A percentile compares a stretch with the other conserved stretches of the same genome.
phyloP scores from a whole-genome alignment of 805 yeast genomes.

The Lachancea meyersii region DNA sequence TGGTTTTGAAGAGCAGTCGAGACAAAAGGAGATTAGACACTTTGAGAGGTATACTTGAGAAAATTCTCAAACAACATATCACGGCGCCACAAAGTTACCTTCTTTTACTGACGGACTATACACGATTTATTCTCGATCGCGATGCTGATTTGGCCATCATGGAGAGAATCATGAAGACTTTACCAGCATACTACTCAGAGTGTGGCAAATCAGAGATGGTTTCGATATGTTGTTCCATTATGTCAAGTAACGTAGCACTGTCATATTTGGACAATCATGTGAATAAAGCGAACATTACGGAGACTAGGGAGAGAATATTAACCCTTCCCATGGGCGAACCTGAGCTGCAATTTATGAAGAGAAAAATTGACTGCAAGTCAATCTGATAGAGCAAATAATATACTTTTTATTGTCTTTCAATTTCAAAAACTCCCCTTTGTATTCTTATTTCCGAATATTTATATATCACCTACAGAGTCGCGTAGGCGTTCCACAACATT shows the following conservation, averaged over 20 bases:
- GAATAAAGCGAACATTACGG: constrained; percentile 17
- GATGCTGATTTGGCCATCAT: constrained; percentile 25
- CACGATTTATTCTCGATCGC: constrained; percentile 31
- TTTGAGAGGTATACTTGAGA: constrained; percentile 35
- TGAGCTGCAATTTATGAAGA: constrained; percentile 28
- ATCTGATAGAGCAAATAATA: neutral
- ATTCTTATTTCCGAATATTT: neutral
- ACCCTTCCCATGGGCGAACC: constrained; percentile 26
- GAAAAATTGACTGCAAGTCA: neutral
- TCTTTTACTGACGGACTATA: constrained; percentile 49
- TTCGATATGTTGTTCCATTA: constrained; percentile 47
- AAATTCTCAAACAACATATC: constrained; percentile 40
- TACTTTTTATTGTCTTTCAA: neutral
- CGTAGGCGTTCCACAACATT: constrained; percentile 72
- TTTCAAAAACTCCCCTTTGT: neutral
- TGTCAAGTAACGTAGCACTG: constrained; percentile 41
- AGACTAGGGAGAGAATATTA: constrained; percentile 12
- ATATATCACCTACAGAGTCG: constrained; percentile 43
- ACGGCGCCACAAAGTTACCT: constrained; percentile 53
- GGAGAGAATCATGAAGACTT: constrained; percentile 39
- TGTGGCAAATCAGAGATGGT: constrained; percentile 30
- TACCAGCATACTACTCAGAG: constrained; percentile 38
- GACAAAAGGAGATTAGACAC: constrained; percentile 30
- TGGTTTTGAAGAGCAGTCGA: constrained; percentile 43
- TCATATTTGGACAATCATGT: constrained; percentile 6